Evolutionary conservation across 2,329 filamentous ascomycete genomes (phyloP).

Genomic region (Cytospora paraplurivora): DNA sequence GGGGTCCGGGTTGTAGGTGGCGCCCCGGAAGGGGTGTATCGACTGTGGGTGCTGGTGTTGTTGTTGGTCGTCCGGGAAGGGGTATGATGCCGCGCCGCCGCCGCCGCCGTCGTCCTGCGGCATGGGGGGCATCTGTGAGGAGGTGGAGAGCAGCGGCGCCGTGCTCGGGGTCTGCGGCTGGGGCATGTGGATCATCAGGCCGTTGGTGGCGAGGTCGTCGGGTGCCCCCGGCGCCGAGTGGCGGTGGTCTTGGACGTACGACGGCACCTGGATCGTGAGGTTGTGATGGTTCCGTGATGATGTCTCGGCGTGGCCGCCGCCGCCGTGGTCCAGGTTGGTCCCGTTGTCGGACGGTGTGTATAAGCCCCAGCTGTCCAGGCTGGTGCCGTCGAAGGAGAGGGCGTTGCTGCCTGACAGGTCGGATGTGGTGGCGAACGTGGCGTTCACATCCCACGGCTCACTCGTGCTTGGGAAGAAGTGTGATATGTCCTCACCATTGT

Average conservation of each 20-base stretch:
- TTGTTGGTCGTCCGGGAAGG: constrained; percentile 20
- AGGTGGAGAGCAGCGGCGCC: constrained; percentile 40
- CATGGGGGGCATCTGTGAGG: constrained; percentile 37
- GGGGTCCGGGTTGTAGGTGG: constrained; percentile 32
- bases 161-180: constrained; percentile 45
- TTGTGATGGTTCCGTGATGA: constrained; percentile 24
- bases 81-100: constrained; percentile 10
- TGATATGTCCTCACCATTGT: constrained; percentile 28
- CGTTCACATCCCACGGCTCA: constrained; percentile 31
- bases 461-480: constrained; percentile 28
- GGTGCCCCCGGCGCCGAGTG: constrained; percentile 12
- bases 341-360: constrained; percentile 23
- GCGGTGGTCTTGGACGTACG: constrained; percentile 24
- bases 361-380: constrained; percentile 29
- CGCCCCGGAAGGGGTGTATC: constrained; percentile 22
- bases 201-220: constrained; percentile 37
- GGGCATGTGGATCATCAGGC: constrained; percentile 59
- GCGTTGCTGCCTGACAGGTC: constrained; percentile 15
- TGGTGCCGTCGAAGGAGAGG: constrained; percentile 37
- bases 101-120: constrained; percentile 33
- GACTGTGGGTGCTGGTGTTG: constrained; percentile 23
- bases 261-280: constrained; percentile 27
- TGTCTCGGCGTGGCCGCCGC: not conserved
- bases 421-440: constrained; percentile 17
- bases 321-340: constrained; percentile 18